phyloP scores from a whole-genome alignment of 306 rosid species.

The Styphnolobium japonicum region DNA sequence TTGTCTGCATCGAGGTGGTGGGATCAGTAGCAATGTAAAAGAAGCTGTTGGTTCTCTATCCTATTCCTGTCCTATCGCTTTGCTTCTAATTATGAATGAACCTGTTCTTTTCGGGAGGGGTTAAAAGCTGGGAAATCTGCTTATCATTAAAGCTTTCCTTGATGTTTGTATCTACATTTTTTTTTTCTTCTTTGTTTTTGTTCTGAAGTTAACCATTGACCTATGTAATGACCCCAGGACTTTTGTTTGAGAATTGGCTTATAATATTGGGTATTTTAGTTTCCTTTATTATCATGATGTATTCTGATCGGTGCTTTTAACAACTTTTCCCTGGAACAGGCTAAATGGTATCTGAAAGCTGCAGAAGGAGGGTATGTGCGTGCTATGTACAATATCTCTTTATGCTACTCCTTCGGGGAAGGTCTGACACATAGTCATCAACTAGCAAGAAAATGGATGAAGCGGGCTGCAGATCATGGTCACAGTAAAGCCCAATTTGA shows the following conservation, averaged over 20 bases:
- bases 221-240: not conserved
- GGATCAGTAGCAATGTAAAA: constrained; percentile 39
- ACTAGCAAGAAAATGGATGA: constrained; percentile 83
- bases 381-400: constrained; percentile 82
- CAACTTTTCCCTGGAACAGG: constrained; percentile 45
- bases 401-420: constrained; percentile 78
- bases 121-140: not conserved
- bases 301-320: constrained; percentile 10
- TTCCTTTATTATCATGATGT: not conserved
- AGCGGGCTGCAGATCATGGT: constrained; percentile 86
- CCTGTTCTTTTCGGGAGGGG: not conserved
- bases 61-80: constrained; percentile 19
- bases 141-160: not conserved
- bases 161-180: not conserved
- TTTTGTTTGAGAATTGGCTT: not conserved
- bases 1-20: constrained; percentile 72
- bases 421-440: constrained; percentile 59
- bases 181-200: not conserved
- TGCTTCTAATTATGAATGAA: not conserved
- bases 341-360: constrained; percentile 83
- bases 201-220: not conserved
- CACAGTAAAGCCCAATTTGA: constrained; percentile 86
- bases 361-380: constrained; percentile 85
- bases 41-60: constrained; percentile 66
- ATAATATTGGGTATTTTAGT: not conserved